phyloP scores from a whole-genome alignment of 2,329 filamentous ascomycete genomes.

The Remersonia thermophila region DNA sequence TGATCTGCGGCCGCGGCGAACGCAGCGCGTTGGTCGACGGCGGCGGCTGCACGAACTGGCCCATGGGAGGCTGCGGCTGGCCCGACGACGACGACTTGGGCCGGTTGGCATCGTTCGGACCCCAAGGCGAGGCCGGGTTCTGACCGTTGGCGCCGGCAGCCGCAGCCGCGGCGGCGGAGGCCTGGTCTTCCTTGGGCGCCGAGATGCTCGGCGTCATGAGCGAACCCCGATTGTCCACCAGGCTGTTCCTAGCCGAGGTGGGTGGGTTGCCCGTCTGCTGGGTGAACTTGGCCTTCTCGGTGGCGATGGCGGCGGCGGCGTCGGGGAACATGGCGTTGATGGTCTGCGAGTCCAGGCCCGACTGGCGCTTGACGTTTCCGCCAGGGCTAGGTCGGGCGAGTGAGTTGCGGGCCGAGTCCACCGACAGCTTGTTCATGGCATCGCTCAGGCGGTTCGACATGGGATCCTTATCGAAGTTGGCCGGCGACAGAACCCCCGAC shows the following conservation, averaged over 20 bases:
- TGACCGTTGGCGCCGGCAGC: slow-evolving; percentile 35
- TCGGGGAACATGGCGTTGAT: slow-evolving; percentile 99
- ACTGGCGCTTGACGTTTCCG: slow-evolving; percentile 76
- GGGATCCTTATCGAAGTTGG: slow-evolving; percentile 95
- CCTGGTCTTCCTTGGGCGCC: slow-evolving; percentile 51
- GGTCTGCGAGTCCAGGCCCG: slow-evolving; percentile 80
- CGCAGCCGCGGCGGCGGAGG: slow-evolving; percentile 73
- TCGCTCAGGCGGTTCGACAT: slow-evolving; percentile 95
- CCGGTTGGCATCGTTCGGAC: slow-evolving; percentile 40
- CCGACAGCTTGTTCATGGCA: slow-evolving; percentile 89
- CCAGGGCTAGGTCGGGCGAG: slow-evolving; percentile 69
- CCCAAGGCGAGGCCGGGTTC: slow-evolving; percentile 73
- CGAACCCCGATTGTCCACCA: slow-evolving; percentile 64
- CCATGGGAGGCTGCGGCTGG: slow-evolving; percentile 61
- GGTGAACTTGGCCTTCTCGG: slow-evolving; percentile 94
- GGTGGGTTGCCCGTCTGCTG: slow-evolving; percentile 86
- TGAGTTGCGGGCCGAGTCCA: slow-evolving; percentile 78
- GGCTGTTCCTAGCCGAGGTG: slow-evolving; percentile 85
- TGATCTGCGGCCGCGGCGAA: slow-evolving; percentile 62
- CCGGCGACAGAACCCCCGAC: slow-evolving; percentile 86
- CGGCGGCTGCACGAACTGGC: slow-evolving; percentile 80
- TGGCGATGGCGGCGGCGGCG: slow-evolving; percentile 93
- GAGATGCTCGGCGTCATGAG: slow-evolving; percentile 65
- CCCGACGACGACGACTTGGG: slow-evolving; percentile 61
- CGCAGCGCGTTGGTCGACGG: slow-evolving; percentile 61